Evolutionary conservation across 2,329 filamentous ascomycete species (phyloP), one percentile per base, ranked within the genome.

Genomic region (Phaeophleospora eucalypticola): DNA sequence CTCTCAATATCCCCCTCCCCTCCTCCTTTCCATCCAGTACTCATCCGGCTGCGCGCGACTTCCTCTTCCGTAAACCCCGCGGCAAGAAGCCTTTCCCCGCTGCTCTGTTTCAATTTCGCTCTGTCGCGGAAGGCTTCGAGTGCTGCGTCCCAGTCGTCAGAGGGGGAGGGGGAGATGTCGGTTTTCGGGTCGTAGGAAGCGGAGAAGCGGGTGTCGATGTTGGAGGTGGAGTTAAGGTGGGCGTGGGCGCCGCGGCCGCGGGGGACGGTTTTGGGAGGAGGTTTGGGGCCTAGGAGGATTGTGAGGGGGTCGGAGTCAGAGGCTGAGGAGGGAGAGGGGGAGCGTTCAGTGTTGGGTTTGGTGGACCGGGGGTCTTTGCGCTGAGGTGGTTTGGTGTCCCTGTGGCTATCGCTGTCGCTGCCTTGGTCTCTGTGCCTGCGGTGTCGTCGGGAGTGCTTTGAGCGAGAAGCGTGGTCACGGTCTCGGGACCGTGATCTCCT

Each of bases 101-200:
- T 87, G 56, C 83, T 81, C 53, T 83, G 77, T 59, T 81, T 83
- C 81, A 86, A 89, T 55, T 83, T 83, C 56, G 87, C 80, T n/a
- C 88, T 81, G 63, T 95, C 89, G 33, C 85, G 79, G 46, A 88
- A 75, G 3, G 84, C 82, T 67, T 95, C 89, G 1, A 93, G 73
- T 1, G 86, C 82, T 58, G 87, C 80, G 36, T 87, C 86, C 89
- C 89, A 95, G 49, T 87, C 81, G n/a, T n/a, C n/a, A n/a, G n/a
- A n/a, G n/a, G n/a, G n/a, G n/a, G n/a, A n/a, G n/a, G n/a, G n/a
- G n/a, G n/a, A n/a, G n/a, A 84, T 67, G 57, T 87, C 80, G n/a
- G 71, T 64, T 4, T 70, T 63, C 1, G 81, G 81, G 51, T 84
- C 73, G 58, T 84, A 84, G 1, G 81, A 72, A 1, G 85, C 83